Conservation (phyloP, 1,284 basidiomycete species). For the Trichosporon asahii region DNA sequence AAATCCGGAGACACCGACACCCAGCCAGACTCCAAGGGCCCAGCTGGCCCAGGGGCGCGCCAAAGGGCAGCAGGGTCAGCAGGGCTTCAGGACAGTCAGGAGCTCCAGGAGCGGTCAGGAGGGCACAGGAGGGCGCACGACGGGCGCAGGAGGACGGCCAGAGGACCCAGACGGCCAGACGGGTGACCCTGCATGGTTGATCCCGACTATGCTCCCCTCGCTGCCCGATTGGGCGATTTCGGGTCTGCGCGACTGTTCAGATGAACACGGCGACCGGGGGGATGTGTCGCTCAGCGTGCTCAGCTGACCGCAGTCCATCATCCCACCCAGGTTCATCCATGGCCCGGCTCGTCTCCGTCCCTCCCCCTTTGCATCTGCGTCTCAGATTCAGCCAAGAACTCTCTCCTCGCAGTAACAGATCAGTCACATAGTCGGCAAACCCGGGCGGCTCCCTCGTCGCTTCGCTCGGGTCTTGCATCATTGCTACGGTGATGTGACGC, state of each 20-base stretch:
- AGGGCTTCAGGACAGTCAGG: background rate
- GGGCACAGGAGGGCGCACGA: background rate
- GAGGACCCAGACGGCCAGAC: background rate
- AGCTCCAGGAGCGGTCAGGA: background rate
- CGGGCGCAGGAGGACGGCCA: background rate
- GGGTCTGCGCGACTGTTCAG: background rate
- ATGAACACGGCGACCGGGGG: conserved; percentile 2
- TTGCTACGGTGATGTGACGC: too few relatives aligned
- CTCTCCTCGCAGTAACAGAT: too few relatives aligned
- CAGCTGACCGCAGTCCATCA: conserved; percentile 1
- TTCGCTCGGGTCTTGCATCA: background rate
- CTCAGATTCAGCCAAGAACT: background rate
- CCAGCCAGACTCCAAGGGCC: background rate
- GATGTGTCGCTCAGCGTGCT: conserved; percentile 7
- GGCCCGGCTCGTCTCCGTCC: background rate
- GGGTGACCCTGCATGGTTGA: background rate
- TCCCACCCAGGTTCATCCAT: background rate
- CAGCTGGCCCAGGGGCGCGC: too few relatives aligned
- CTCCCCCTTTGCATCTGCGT: background rate
- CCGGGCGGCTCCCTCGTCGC: background rate
- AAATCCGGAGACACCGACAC: conserved; percentile 1
- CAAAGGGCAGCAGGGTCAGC: background rate
- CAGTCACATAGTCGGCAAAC: background rate
- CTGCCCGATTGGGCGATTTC: conserved; percentile 3
- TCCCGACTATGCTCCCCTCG: background rate